A percentile compares a stretch with the other conserved stretches of the same genome.
These are phyloP conservation scores for Aspergillus kassunensis DNA, from an alignment of 495 filamentous ascomycete species.

Conservation along the genomic window DNA sequence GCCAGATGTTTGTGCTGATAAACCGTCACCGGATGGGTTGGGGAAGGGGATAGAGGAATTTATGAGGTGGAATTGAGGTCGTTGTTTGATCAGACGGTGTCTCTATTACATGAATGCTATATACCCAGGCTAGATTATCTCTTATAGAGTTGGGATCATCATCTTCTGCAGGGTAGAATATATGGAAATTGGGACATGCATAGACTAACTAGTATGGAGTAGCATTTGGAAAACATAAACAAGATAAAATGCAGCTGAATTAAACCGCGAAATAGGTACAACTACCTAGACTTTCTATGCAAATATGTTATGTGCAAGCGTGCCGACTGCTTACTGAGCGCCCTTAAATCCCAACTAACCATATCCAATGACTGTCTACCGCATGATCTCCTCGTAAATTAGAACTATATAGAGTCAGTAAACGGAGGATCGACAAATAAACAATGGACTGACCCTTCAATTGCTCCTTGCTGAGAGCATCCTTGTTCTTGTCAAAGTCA, in stretches of 20 bases:
- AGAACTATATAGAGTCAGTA: constrained; percentile 51
- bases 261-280: constrained; percentile 14
- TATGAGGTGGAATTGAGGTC: constrained; percentile 23
- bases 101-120: no score
- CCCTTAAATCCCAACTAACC: background rate
- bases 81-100: background rate
- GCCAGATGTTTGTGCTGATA: constrained; percentile 77
- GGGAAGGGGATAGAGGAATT: constrained; percentile 60
- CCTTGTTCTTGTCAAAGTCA: constrained; percentile 99
- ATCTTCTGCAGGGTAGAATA: no score
- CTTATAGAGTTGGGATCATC: no score
- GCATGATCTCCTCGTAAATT: constrained; percentile 99
- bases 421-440: background rate
- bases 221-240: background rate
- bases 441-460: constrained; percentile 63
- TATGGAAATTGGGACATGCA: no score
- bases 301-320: constrained; percentile 20
- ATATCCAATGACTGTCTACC: constrained; percentile 59
- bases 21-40: constrained; percentile 82
- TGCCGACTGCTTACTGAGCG: background rate
- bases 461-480: constrained; percentile 96
- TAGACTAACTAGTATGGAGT: no score
- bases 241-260: no score
- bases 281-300: constrained; percentile 17
- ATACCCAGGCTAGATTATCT: no score